Conservation (phyloP, 495 filamentous ascomycete species). For the Polyplosphaeria fusca region DNA sequence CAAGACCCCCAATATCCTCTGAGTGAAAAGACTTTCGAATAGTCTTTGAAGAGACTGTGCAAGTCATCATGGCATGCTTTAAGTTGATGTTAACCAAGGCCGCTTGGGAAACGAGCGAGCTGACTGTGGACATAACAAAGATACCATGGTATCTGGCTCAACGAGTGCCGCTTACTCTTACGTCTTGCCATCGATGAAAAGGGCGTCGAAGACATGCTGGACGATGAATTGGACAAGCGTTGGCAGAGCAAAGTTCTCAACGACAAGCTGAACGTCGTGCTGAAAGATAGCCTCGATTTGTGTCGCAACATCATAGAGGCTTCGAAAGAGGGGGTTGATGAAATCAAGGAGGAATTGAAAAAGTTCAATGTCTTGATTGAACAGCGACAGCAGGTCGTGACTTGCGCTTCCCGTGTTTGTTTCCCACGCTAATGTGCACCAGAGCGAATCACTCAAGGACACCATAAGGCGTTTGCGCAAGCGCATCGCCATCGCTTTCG, state of each 20-base stretch:
- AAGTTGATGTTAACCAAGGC: no score
- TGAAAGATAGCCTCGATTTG: constrained; percentile 19
- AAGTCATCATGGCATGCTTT: no score
- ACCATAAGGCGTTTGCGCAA: constrained; percentile 11
- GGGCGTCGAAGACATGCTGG: constrained; percentile 13
- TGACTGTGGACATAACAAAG: no score
- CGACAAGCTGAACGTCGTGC: constrained; percentile 4
- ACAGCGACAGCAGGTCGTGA: constrained; percentile 9
- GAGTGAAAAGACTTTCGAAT: no score
- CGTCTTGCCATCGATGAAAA: constrained; percentile 12
- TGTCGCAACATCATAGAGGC: constrained; percentile 19
- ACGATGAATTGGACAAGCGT: neutral
- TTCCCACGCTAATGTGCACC: neutral
- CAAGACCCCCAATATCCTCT: no score
- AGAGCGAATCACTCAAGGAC: constrained; percentile 17
- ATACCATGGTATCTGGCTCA: constrained; percentile 15
- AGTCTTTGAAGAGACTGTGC: no score
- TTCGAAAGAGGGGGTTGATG: constrained; percentile 25
- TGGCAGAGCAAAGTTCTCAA: constrained; percentile 18
- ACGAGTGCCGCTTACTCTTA: constrained; percentile 27
- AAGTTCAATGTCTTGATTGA: constrained; percentile 19
- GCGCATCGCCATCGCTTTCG: constrained; percentile 6
- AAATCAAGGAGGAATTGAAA: constrained; percentile 23
- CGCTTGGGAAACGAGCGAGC: no score
- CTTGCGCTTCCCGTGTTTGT: neutral